A percentile compares a stretch with the other conserved stretches of the same genome.
Conservation (phyloP, 106 monocot species). For the Dendrobium officinale region DNA sequence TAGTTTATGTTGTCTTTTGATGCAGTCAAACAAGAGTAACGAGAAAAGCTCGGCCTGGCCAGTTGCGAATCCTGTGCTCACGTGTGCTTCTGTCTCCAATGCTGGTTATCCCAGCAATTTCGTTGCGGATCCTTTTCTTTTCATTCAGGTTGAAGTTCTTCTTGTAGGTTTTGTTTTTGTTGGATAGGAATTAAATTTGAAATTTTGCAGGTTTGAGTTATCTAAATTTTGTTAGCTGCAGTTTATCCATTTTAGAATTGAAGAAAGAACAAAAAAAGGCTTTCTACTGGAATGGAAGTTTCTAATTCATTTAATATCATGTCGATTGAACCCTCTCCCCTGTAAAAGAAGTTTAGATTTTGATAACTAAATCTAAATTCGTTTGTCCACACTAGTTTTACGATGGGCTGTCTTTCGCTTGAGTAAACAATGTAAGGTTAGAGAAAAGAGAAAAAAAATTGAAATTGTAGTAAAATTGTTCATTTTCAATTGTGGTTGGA, state of each 20-base stretch:
- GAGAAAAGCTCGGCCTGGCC: slow-evolving; percentile 68
- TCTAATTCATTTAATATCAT: not conserved
- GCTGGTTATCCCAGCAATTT: slow-evolving; percentile 58
- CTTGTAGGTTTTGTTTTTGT: not conserved
- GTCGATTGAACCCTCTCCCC: not conserved
- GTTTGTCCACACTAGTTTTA: not conserved
- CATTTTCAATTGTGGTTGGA: not conserved
- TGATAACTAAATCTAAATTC: not conserved
- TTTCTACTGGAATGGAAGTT: not conserved
- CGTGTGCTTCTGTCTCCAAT: slow-evolving; percentile 32
- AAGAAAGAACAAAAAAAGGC: not conserved
- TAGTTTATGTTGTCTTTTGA: not conserved
- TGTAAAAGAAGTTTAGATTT: not conserved
- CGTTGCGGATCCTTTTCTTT: slow-evolving; percentile 63
- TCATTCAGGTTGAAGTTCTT: slow-evolving; percentile 37
- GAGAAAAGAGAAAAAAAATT: not conserved
- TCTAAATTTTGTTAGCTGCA: not conserved
- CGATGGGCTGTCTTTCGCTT: not conserved
- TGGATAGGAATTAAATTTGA: not conserved
- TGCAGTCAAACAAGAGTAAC: slow-evolving; percentile 25
- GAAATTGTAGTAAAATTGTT: not conserved
- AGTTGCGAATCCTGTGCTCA: slow-evolving; percentile 61
- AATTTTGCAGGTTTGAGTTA: not conserved
- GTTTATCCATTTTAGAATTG: not conserved
- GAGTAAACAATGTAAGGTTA: not conserved